Evolutionary conservation across 2,329 filamentous ascomycete species (phyloP).

Genomic region (Salinomyces thailandicus): DNA sequence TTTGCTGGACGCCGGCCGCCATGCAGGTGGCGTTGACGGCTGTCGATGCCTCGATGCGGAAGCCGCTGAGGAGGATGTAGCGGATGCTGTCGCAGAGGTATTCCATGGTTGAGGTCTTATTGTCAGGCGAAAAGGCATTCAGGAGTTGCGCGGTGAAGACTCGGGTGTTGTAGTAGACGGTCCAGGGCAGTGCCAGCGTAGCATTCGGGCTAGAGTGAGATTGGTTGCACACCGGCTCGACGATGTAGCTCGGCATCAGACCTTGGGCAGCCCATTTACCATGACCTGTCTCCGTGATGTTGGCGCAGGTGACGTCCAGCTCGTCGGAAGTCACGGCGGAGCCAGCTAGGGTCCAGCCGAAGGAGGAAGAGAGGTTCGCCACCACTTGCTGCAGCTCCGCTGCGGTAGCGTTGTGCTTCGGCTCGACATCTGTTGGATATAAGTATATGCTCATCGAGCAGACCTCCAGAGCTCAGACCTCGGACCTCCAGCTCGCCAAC

Average conservation of each 20-base stretch:
- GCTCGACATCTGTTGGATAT: no score
- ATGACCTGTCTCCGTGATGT: conserved; percentile 11
- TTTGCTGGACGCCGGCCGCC: conserved; percentile 2
- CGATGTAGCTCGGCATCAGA: conserved; percentile 11
- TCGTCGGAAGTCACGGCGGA: conserved; percentile 11
- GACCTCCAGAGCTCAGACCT: no score
- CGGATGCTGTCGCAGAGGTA: conserved; percentile 20
- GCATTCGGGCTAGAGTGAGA: conserved; percentile 9
- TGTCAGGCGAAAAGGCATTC: conserved; percentile 13
- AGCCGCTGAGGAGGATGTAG: conserved; percentile 13
- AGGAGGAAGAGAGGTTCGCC: conserved; percentile 17
- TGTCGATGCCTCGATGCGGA: conserved; percentile 12
- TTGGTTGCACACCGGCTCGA: conserved; percentile 14
- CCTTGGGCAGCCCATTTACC: conserved; percentile 14
- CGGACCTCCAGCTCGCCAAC: no score
- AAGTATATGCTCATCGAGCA: no score
- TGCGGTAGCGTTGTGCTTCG: conserved; percentile 4
- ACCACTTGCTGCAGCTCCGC: conserved; percentile 7
- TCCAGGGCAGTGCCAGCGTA: conserved; percentile 9
- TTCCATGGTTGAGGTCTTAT: conserved; percentile 7
- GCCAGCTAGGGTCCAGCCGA: conserved; percentile 23
- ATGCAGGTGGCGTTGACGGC: conserved; percentile 15
- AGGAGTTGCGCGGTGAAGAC: conserved; percentile 17
- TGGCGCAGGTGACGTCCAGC: conserved; percentile 13
- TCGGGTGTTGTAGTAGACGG: conserved; percentile 14